Evolutionary conservation across 208 protist species (phyloP).

Genomic region (Angomonas ambiguus): DNA sequence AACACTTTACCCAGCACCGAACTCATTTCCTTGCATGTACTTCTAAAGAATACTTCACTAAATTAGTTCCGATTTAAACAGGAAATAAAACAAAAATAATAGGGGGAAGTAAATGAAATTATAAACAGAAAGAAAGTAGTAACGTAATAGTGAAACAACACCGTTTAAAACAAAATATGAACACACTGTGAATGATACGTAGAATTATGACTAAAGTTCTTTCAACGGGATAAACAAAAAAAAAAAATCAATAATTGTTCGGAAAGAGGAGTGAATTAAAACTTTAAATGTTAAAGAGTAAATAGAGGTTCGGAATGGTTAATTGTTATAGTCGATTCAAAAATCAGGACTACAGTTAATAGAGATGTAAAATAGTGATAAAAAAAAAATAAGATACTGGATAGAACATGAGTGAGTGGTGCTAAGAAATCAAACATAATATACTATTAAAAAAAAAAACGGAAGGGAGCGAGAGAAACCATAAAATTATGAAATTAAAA

Average conservation of each 20-base stretch:
- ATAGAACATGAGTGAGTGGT: not conserved
- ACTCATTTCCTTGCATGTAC: not conserved
- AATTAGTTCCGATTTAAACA: not conserved
- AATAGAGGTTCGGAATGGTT: not conserved
- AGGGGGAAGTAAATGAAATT: not conserved
- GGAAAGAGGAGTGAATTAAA: not conserved
- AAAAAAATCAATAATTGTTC: conserved; percentile 5
- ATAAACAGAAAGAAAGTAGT: not conserved
- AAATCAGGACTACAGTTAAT: not conserved
- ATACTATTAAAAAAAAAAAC: conserved; percentile 9
- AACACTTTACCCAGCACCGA: not conserved
- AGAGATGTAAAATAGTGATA: conserved; percentile 15
- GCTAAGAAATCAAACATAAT: too few relatives aligned
- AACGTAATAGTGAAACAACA: not conserved
- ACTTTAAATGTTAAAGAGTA: not conserved
- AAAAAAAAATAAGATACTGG: not conserved
- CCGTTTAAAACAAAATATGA: conserved; percentile 13
- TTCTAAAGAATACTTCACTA: not conserved
- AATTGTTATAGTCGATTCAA: not conserved
- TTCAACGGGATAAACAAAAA: not conserved
- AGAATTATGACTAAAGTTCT: not conserved
- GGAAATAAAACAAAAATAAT: not conserved
- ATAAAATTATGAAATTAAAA: not conserved
- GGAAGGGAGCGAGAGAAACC: not conserved
- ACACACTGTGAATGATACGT: too few relatives aligned